Conservation (phyloP, 2,329 filamentous ascomycete genomes). For the Grosmannia huntii region DNA sequence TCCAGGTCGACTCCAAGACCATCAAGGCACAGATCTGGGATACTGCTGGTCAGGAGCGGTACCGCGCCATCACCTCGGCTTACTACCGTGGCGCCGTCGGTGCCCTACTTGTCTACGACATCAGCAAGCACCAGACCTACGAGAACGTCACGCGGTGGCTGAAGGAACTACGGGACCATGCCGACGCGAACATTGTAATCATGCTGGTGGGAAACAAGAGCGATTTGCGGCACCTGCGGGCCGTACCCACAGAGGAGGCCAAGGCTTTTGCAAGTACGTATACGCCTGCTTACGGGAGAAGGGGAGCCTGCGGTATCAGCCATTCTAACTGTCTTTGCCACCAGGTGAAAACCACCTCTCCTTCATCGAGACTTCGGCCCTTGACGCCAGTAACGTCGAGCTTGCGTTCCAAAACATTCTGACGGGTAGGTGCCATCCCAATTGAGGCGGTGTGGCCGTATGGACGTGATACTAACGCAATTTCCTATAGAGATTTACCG, state of each 20-base stretch:
- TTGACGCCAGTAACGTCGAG: slow-evolving; percentile 98
- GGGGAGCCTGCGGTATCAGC: not conserved
- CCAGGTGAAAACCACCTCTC: slow-evolving; percentile 93
- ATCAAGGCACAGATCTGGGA: slow-evolving; percentile 99
- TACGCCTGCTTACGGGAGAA: not conserved
- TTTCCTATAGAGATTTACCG: slow-evolving; percentile 85
- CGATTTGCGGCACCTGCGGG: slow-evolving; percentile 96
- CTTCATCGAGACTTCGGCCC: slow-evolving; percentile 97
- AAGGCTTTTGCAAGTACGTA: slow-evolving; percentile 87
- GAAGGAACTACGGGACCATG: slow-evolving; percentile 96
- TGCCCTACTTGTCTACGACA: slow-evolving; percentile 96
- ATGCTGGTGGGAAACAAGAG: slow-evolving; percentile 99
- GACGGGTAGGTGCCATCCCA: slow-evolving; percentile 55
- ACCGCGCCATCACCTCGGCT: slow-evolving; percentile 96
- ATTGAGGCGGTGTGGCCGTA: not conserved
- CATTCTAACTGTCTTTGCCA: slow-evolving; percentile 21
- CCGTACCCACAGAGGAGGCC: slow-evolving; percentile 93
- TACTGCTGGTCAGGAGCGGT: slow-evolving; percentile 96
- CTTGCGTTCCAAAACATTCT: slow-evolving; percentile 99
- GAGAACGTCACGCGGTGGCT: slow-evolving; percentile 98
- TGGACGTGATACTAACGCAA: not conserved
- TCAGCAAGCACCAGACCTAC: slow-evolving; percentile 99
- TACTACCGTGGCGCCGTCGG: slow-evolving; percentile 98
- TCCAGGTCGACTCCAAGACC: slow-evolving; percentile 98
- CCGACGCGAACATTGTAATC: slow-evolving; percentile 97